Base-by-base conservation (phyloP, 805 yeast species). In the Metschnikowia koreensis region DNA sequence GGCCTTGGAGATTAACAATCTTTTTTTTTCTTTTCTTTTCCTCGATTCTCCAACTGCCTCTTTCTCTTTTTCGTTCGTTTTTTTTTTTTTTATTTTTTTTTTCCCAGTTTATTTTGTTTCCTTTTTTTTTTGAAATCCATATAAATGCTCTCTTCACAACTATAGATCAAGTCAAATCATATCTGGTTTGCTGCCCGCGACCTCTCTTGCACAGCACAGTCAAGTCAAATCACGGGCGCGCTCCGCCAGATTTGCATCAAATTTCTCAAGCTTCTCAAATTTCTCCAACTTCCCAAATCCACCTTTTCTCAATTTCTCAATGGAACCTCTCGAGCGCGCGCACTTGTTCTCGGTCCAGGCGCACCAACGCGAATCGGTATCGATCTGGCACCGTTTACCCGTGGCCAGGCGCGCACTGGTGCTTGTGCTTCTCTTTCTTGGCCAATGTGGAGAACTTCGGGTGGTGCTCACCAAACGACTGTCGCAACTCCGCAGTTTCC, bases 381-480 rank as follows among this genome's bases (percentile, higher is more conserved):
- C 85, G 7, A 69, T 84, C 2, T 87, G 92, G 97, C 78, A 81
- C 62, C 66, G 66, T 33, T 61, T 87, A 9, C 97, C 97, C 0
- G 65, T 78, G 0, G 59, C 75, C 7, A 74, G 97, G 50, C 75
- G 97, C 44, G 85, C 97, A 0, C 83, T 93, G 0, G 97, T 92
- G 16, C 75, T 91, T 60, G 76, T 90, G 0, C 73, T 91, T 15
- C 76, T 92, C 26, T 91, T 88, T 59, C 64, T 83, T 8, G 96
- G 96, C 6, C 71, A 71, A n/a, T 67, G 73, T 41, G 93, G 93
- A 2, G 96, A 90, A 58, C 68, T 91, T 16, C 69, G 93, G 41
- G 96, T 89, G 33, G 74, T 92, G 3, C 68, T 92, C 46, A 92
- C 97, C 1, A 84, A 87, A 59, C 69, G 98, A 55, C 83, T 96